Evolutionary conservation across 495 filamentous ascomycete genomes (phyloP).

Genomic region (Cenococcum geophilum): DNA sequence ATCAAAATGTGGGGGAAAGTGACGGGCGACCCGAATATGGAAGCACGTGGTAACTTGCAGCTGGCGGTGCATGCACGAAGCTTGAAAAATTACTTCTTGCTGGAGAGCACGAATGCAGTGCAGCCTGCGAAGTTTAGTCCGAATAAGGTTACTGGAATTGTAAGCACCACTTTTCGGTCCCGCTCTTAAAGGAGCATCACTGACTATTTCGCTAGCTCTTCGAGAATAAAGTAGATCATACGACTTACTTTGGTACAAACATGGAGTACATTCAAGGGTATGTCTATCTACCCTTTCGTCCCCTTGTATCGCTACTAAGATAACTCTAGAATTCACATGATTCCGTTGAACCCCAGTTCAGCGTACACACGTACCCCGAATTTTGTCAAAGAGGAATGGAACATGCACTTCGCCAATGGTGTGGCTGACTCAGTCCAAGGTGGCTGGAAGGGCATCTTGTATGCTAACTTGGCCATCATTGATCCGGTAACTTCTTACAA

Average conservation of each 20-base stretch:
- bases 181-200: slow-evolving; percentile 28
- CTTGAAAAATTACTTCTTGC: slow-evolving; percentile 75
- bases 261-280: slow-evolving; percentile 78
- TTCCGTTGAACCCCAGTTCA: slow-evolving; percentile 71
- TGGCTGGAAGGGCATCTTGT: slow-evolving; percentile 83
- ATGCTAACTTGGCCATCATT: slow-evolving; percentile 72
- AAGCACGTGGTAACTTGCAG: slow-evolving; percentile 81
- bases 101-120: slow-evolving; percentile 61
- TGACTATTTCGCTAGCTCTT: slow-evolving; percentile 48
- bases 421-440: slow-evolving; percentile 55
- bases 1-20: slow-evolving; percentile 91
- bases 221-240: slow-evolving; percentile 95
- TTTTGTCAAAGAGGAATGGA: slow-evolving; percentile 85
- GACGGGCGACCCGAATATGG: slow-evolving; percentile 69
- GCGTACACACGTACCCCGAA: slow-evolving; percentile 57
- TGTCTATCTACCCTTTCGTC: slow-evolving; percentile 1
- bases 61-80: slow-evolving; percentile 65
- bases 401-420: slow-evolving; percentile 61
- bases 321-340: slow-evolving; percentile 69
- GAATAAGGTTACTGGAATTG: slow-evolving; percentile 85
- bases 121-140: slow-evolving; percentile 70
- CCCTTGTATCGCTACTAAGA: not conserved
- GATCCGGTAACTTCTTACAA: slow-evolving; percentile 63
- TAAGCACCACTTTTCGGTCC: slow-evolving; percentile 37
- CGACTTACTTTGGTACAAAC: slow-evolving; percentile 82